Conservation (phyloP, 108 stramenopile species). For the Nitzschia palea region DNA sequence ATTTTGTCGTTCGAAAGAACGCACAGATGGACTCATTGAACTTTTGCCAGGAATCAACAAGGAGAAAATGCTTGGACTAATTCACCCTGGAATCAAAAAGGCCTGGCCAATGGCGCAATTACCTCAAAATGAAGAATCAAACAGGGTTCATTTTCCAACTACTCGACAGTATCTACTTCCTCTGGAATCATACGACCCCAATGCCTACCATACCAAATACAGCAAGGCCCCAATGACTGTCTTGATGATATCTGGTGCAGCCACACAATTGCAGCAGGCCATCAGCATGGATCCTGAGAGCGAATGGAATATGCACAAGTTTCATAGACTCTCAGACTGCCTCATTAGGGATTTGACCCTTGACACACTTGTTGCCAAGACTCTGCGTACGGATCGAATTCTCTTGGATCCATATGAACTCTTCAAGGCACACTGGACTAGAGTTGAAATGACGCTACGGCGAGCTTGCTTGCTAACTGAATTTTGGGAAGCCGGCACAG, state of each 20-base stretch:
- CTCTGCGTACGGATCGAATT: slow-evolving; percentile 1
- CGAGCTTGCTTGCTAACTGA: slow-evolving; percentile 53
- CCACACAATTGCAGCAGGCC: slow-evolving; percentile 5
- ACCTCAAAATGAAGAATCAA: slow-evolving; percentile 6
- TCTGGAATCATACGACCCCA: slow-evolving; percentile 34
- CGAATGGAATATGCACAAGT: slow-evolving; percentile 15
- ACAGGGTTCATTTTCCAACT: slow-evolving; percentile 8
- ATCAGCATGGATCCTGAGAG: slow-evolving; percentile 28
- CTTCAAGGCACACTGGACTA: slow-evolving; percentile 50
- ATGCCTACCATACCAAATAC: slow-evolving; percentile 40
- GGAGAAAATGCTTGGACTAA: not conserved
- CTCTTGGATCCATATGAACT: slow-evolving; percentile 54
- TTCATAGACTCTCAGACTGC: slow-evolving; percentile 17
- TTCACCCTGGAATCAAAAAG: slow-evolving; percentile 1
- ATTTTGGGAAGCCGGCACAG: slow-evolving; percentile 50
- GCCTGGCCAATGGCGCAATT: slow-evolving; percentile 54
- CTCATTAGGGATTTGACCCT: slow-evolving; percentile 26
- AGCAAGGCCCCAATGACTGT: slow-evolving; percentile 19
- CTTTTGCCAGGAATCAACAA: not conserved
- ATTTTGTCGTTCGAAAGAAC: slow-evolving; percentile 14
- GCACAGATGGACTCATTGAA: not conserved
- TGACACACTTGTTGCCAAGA: slow-evolving; percentile 22
- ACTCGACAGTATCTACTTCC: slow-evolving; percentile 10
- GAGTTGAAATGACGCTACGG: slow-evolving; percentile 42
- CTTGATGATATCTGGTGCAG: slow-evolving; percentile 7